Percentiles rank a stretch among this genome's conserved stretches.
Conservation (phyloP, 129 eudicot species). For the carrot (Daucus carota) region DH1_v3.0 NC_030385.2:38788001-38788500, state of each 20-base stretch:
- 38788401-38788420: not conserved
- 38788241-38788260: not conserved
- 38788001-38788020: not conserved
- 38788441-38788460: not conserved
- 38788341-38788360: not conserved
- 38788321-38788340: not conserved
- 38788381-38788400: not conserved
- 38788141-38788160: not conserved
- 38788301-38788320: too few species aligned
- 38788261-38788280: not conserved
- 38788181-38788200: not conserved
- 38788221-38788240: not conserved
- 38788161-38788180: not conserved
- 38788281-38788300: not conserved
- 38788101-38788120: not conserved
- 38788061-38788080: not conserved
- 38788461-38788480: not conserved
- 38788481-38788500: not conserved
- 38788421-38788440: not conserved
- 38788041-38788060: not conserved
- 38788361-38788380: not conserved
- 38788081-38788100: not conserved
- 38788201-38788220: not conserved
- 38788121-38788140: not conserved
- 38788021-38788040: not conserved